These are phyloP conservation scores for Neurospora crassa DNA, from an alignment of 2,329 filamentous ascomycete species.

Conservation along the genomic window DNA sequence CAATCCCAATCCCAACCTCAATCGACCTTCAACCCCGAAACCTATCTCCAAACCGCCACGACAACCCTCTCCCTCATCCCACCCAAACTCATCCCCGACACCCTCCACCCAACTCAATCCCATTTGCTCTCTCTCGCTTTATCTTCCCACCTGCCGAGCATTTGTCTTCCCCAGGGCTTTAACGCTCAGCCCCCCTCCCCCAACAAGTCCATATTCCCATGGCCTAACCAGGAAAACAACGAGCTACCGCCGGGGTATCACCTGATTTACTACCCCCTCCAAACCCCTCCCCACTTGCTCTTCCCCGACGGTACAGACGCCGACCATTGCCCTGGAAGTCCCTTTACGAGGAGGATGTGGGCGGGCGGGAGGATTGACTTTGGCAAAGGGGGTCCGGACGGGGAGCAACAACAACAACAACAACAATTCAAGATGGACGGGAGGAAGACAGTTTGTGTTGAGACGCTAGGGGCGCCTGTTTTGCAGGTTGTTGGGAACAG, in stretches of 20 bases:
- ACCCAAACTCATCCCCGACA: constrained; percentile 28
- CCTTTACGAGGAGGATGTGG: constrained; percentile 77
- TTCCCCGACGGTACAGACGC: constrained; percentile 78
- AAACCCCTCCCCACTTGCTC: constrained; percentile 50
- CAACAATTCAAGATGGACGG: constrained; percentile 29
- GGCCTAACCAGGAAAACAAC: neutral
- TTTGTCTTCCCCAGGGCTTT: constrained; percentile 21
- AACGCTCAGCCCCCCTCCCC: neutral
- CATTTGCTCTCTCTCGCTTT: constrained; percentile 58
- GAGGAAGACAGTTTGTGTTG: constrained; percentile 32
- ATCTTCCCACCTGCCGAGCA: constrained; percentile 17
- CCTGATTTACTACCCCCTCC: constrained; percentile 77
- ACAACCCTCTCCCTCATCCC: constrained; percentile 4
- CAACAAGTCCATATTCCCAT: neutral
- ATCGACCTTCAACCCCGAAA: constrained; percentile 4
- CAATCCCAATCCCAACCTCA: neutral
- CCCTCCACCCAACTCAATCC: constrained; percentile 48
- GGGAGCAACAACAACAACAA: too few relatives aligned
- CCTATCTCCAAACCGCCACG: constrained; percentile 9
- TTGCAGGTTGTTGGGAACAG: constrained; percentile 9
- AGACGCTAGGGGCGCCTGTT: constrained; percentile 30
- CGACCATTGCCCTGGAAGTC: constrained; percentile 62
- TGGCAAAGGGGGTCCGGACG: constrained; percentile 18
- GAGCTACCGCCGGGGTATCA: constrained; percentile 60
- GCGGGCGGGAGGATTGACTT: constrained; percentile 67